Conservation (phyloP, 805 yeast genomes). For the Starmerella kuoi region DNA sequence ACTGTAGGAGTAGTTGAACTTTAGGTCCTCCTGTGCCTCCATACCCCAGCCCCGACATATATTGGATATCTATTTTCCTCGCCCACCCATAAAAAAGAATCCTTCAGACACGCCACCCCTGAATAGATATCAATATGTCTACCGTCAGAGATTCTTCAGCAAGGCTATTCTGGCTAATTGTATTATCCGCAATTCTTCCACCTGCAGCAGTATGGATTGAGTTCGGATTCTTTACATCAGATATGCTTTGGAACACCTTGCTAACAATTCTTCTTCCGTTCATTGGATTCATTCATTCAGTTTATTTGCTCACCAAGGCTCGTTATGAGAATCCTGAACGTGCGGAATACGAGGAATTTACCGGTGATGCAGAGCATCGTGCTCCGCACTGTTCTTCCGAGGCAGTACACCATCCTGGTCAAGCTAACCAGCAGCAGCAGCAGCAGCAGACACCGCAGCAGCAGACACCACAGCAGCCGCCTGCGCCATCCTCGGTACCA, state of each 20-base stretch:
- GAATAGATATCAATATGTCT: too few relatives aligned
- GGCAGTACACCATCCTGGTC: background rate
- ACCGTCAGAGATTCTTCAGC: slow-evolving; percentile 9
- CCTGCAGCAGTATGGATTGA: slow-evolving; percentile 14
- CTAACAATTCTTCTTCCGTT: slow-evolving; percentile 12
- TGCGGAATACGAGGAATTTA: slow-evolving; percentile 7
- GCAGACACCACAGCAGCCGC: too few relatives aligned
- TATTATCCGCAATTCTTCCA: slow-evolving; percentile 12
- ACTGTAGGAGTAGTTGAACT: too few relatives aligned
- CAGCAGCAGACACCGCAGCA: too few relatives aligned
- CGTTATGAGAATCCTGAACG: slow-evolving; percentile 7
- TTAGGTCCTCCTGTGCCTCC: too few relatives aligned
- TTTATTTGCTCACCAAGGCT: slow-evolving; percentile 10
- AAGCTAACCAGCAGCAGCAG: too few relatives aligned
- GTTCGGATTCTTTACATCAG: slow-evolving; percentile 12
- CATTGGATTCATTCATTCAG: slow-evolving; percentile 17
- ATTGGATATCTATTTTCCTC: too few relatives aligned
- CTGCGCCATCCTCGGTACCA: background rate
- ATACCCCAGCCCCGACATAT: too few relatives aligned
- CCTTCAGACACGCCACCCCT: too few relatives aligned
- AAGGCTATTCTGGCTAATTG: slow-evolving; percentile 19
- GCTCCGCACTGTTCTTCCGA: background rate
- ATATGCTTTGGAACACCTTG: slow-evolving; percentile 7
- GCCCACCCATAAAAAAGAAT: too few relatives aligned
- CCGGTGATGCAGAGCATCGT: background rate